Evolutionary conservation across 106 monocot species (phyloP).

Genomic region (Dactylorhiza incarnata): DNA sequence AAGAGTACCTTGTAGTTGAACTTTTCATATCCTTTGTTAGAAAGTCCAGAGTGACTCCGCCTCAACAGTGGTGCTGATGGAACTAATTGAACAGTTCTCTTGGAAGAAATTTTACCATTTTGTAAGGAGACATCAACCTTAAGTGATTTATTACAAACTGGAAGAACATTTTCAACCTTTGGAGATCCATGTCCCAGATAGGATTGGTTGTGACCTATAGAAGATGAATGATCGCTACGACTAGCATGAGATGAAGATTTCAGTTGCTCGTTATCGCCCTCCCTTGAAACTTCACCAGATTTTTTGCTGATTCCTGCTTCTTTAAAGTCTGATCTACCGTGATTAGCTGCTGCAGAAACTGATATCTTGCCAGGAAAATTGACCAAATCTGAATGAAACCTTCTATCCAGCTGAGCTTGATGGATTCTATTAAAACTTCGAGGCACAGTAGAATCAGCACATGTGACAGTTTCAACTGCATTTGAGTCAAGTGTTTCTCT

Average conservation of each 20-base stretch:
- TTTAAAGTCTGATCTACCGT: not conserved
- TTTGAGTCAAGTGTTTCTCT: not conserved
- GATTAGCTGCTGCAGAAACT: not conserved
- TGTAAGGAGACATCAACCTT: conserved; percentile 10
- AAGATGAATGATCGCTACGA: conserved; percentile 11
- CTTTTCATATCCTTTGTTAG: conserved; percentile 8
- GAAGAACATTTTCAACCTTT: conserved; percentile 9
- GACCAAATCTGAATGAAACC: not conserved
- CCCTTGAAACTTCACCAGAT: conserved; percentile 4
- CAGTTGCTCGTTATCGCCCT: not conserved
- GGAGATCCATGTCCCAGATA: conserved; percentile 1
- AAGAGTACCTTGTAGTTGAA: conserved; percentile 22
- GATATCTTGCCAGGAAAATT: not conserved
- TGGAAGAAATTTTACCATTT: conserved; percentile 16
- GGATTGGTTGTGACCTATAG: conserved; percentile 9
- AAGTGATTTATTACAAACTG: conserved; percentile 8
- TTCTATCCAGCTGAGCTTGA: not conserved
- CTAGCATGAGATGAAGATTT: conserved; percentile 11
- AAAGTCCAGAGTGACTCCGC: conserved; percentile 14
- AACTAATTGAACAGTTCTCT: conserved; percentile 11
- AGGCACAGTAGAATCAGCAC: conserved; percentile 1
- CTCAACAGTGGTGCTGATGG: conserved; percentile 12
- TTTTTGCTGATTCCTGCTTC: conserved; percentile 1
- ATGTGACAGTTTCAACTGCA: not conserved
- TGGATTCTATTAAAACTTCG: not conserved